Evolutionary conservation across 139 green algal species (phyloP).

Genomic region (Zygnema cylindricum): DNA sequence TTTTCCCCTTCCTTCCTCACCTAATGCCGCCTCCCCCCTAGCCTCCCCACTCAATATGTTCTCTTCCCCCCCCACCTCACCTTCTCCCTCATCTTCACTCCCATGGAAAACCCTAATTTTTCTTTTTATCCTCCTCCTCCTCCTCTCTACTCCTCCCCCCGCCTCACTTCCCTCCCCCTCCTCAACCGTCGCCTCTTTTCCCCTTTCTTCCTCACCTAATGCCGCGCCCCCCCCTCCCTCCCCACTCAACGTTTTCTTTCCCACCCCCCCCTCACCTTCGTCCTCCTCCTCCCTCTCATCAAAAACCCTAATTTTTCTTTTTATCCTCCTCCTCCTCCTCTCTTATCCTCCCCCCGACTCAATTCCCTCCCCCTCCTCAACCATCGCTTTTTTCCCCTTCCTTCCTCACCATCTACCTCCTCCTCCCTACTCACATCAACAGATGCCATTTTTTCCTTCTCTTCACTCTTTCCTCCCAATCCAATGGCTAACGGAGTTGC

Average conservation of each 20-base stretch:
- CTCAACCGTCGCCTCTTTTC: not conserved
- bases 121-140: too few relatives aligned
- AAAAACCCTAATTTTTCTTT: slow-evolving; percentile 27
- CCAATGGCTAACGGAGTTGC: not conserved
- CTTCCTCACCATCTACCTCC: not conserved
- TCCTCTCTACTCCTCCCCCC: too few relatives aligned
- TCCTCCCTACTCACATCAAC: not conserved
- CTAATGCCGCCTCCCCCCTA: not conserved
- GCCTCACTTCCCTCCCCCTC: slow-evolving; percentile 21
- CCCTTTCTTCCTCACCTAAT: slow-evolving; percentile 16
- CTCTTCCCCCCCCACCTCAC: slow-evolving; percentile 12
- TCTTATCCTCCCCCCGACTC: slow-evolving; percentile 15
- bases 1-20: not conserved
- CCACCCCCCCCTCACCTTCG: slow-evolving; percentile 29
- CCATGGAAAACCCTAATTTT: too few relatives aligned
- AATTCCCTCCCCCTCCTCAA: too few relatives aligned
- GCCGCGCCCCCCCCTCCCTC: slow-evolving; percentile 57
- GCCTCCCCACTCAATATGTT: slow-evolving; percentile 22
- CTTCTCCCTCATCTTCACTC: slow-evolving; percentile 18
- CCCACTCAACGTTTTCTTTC: not conserved
- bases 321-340: slow-evolving; percentile 27
- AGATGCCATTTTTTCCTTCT: not conserved
- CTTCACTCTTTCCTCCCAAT: not conserved
- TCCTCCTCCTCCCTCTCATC: slow-evolving; percentile 17
- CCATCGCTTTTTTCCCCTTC: not conserved